Base-by-base conservation (phyloP, 2,329 filamentous ascomycete genomes). In the Penicillium decumbens region DNA sequence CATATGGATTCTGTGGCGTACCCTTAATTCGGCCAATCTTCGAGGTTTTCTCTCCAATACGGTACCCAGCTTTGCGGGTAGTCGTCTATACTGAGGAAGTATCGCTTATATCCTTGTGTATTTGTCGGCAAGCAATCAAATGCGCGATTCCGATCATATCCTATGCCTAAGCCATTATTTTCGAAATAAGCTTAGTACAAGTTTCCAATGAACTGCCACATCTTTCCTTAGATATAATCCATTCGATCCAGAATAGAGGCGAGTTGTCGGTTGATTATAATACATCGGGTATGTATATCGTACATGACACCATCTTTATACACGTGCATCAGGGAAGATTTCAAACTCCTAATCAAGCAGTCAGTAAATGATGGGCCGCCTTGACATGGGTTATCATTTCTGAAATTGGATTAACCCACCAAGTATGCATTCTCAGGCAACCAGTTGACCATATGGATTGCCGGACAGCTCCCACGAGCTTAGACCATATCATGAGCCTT, bases 401-500 rank as follows among this genome's bases (percentile, higher is more conserved):
- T 13, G 20, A 15, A 13, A 9, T 6, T 7, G n/a, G 20, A 40
- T 40, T 20, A 66, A 70, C 43, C 7, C 29, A 47, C 44, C 44
- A 47, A 41, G 15, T 41, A 45, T 45, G 43, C 43, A 40, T 20
- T 13, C 12, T 2, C 23, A 38, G 40, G 7, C 28, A 20, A 25
- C 25, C 43, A 25, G 39, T 44, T 24, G 18, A 30, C 28, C 24
- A 15, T 4, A 3, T 12, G 10, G 38, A 20, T 8, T 23, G 12
- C 15, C 15, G 15, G 6, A n/a, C 38, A 40, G 24, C 38, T 24
- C 23, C n/a, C 32, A 35, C 5, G 4, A n/a, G 12, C 37, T 15
- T n/a, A 6, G 7, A 35, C 40, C 12, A 20, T 13, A 20, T 62
- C 55, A 70, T 56, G 60, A 56, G 8, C 55, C 57, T 20, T 58